These are phyloP conservation scores for Triadica sebifera DNA, from an alignment of 345 rosid species.

Conservation along the genomic window DNA sequence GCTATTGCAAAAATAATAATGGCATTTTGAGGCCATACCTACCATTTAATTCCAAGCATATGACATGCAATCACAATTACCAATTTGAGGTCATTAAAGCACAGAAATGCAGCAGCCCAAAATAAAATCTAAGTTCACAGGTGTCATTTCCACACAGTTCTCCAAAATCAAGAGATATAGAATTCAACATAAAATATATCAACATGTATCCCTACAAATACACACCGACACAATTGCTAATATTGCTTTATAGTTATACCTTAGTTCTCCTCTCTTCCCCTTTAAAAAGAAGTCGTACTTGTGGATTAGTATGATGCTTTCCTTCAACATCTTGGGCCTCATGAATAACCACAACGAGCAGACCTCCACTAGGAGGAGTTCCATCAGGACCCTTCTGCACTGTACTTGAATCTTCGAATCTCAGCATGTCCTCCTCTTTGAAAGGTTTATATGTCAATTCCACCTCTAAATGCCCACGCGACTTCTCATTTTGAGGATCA, in stretches of 20 bases:
- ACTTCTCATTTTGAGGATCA: slow-evolving; percentile 60
- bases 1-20: not conserved
- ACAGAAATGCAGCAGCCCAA: too few species aligned
- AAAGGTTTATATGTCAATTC: slow-evolving; percentile 80
- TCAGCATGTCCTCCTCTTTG: slow-evolving; percentile 61
- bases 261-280: slow-evolving; percentile 86
- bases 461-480: slow-evolving; percentile 70
- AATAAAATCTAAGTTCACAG: too few species aligned
- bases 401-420: slow-evolving; percentile 45
- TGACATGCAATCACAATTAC: too few species aligned
- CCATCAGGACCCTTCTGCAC: slow-evolving; percentile 80
- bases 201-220: not conserved
- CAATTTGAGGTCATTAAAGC: too few species aligned
- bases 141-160: not conserved
- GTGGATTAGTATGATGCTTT: slow-evolving; percentile 87
- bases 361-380: slow-evolving; percentile 79
- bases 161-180: not conserved
- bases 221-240: not conserved
- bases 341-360: slow-evolving; percentile 73
- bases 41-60: not conserved
- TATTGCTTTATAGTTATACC: slow-evolving; percentile 32
- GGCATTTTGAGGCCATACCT: not conserved
- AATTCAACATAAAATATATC: not conserved
- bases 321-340: slow-evolving; percentile 94
- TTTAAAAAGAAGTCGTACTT: slow-evolving; percentile 59